phyloP scores from a whole-genome alignment of 2,329 filamentous ascomycete genomes.

The Aureobasidium sp. region DNA sequence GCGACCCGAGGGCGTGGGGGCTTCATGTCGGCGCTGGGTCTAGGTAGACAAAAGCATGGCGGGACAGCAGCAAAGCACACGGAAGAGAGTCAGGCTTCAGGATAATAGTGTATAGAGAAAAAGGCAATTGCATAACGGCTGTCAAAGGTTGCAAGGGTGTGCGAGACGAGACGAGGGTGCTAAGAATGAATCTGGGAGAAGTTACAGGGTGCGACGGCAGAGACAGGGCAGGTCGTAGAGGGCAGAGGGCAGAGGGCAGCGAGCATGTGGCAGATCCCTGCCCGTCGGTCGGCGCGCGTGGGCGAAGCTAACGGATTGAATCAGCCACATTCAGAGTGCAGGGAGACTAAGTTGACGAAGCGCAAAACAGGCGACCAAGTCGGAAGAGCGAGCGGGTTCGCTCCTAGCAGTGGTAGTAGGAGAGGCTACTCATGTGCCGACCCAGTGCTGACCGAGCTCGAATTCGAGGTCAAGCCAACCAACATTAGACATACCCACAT shows the following conservation, averaged over 20 bases:
- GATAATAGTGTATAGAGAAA: too few relatives aligned
- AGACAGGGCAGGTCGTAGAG: background rate
- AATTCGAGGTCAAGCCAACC: background rate
- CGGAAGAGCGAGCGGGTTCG: background rate
- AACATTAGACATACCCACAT: background rate
- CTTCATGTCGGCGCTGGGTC: background rate
- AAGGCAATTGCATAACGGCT: too few relatives aligned
- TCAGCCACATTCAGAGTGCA: background rate
- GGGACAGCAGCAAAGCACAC: background rate
- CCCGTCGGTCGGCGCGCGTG: background rate
- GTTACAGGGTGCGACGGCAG: background rate
- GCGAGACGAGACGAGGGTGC: background rate
- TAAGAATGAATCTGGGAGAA: background rate
- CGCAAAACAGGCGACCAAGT: background rate
- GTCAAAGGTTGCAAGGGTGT: background rate
- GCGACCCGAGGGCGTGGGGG: background rate
- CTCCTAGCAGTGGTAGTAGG: background rate
- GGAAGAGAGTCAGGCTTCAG: background rate
- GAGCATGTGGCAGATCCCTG: conserved; percentile 5
- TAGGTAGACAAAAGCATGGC: background rate
- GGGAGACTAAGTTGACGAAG: background rate
- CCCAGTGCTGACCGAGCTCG: background rate
- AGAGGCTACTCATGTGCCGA: background rate
- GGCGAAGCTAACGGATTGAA: background rate
- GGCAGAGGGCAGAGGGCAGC: background rate